phyloP scores from a whole-genome alignment of 148 eudicot genomes.

The Fagopyrum homotropicum region DNA sequence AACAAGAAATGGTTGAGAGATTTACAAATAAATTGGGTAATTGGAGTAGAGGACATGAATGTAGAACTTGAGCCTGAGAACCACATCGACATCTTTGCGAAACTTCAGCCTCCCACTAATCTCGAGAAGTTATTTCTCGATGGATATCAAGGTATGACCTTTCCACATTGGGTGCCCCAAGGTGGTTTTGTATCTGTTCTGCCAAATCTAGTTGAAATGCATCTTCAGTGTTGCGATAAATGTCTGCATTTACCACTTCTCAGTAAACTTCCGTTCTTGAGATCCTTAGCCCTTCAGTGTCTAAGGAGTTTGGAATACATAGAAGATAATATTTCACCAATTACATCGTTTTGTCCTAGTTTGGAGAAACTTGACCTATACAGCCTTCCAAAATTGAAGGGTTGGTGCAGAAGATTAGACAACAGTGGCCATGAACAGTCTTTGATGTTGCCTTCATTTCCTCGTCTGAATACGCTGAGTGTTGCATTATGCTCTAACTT shows the following conservation, averaged over 20 bases:
- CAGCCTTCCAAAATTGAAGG: constrained; percentile 3
- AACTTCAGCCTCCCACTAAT: background rate
- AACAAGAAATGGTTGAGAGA: background rate
- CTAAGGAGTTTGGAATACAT: background rate
- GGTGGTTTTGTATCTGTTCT: background rate
- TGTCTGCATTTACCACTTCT: constrained; percentile 1
- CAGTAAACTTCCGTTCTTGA: background rate
- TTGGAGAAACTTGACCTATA: background rate
- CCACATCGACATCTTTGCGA: background rate
- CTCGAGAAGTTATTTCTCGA: background rate
- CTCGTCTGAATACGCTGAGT: background rate
- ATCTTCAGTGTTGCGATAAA: background rate
- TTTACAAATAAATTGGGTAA: too few species aligned
- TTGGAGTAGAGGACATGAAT: too few species aligned
- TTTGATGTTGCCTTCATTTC: background rate
- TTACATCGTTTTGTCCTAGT: constrained; percentile 15
- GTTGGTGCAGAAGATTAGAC: constrained; percentile 18
- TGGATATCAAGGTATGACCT: background rate
- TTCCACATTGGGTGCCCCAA: background rate
- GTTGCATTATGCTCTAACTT: background rate
- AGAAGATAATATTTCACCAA: background rate
- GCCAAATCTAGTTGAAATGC: background rate
- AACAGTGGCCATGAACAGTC: too few species aligned
- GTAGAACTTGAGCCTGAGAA: too few species aligned
- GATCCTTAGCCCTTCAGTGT: background rate